These are phyloP conservation scores for Phytopythium helicoides DNA, from an alignment of 352 stramenopile genomes.

Conservation along the genomic window DNA sequence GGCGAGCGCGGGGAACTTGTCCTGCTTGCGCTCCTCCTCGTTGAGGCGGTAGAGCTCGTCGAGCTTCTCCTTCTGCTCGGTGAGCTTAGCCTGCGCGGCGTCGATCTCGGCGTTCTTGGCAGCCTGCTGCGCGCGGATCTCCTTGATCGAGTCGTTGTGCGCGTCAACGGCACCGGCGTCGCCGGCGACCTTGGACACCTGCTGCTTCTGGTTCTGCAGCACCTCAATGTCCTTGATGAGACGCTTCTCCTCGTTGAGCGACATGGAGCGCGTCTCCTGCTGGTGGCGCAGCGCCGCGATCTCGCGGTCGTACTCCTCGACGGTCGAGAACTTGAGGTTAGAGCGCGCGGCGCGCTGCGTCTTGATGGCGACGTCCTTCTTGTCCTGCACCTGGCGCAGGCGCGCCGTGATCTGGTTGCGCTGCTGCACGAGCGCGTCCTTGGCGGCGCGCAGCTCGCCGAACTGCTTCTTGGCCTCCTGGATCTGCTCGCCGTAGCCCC, in stretches of 20 bases:
- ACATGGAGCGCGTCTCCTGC: conserved; percentile 97
- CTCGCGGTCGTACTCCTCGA: conserved; percentile 91
- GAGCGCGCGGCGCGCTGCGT: conserved; percentile 55
- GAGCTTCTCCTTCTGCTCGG: conserved; percentile 82
- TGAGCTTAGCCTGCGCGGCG: conserved; percentile 90
- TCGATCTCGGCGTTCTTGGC: conserved; percentile 96
- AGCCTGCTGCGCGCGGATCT: conserved; percentile 63
- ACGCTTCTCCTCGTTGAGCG: conserved; percentile 95
- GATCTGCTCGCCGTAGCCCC: conserved; percentile 84
- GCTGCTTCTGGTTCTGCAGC: conserved; percentile 88
- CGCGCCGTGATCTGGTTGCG: conserved; percentile 80
- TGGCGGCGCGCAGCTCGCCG: conserved; percentile 76
- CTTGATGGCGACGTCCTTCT: conserved; percentile 76
- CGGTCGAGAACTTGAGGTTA: conserved; percentile 84
- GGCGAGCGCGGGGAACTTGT: conserved; percentile 76
- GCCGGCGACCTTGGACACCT: conserved; percentile 75
- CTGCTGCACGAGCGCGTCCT: conserved; percentile 86
- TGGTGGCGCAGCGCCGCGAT: conserved; percentile 86
- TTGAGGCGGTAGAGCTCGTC: conserved; percentile 91
- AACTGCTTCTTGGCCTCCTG: conserved; percentile 86
- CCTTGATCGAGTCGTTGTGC: conserved; percentile 79
- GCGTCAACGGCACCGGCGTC: conserved; percentile 85
- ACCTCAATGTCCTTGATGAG: conserved; percentile 97
- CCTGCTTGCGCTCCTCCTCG: conserved; percentile 86
- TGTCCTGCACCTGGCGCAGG: conserved; percentile 79